Conservation (phyloP, 805 yeast species). For the Scheffersomyces coipomensis region DNA sequence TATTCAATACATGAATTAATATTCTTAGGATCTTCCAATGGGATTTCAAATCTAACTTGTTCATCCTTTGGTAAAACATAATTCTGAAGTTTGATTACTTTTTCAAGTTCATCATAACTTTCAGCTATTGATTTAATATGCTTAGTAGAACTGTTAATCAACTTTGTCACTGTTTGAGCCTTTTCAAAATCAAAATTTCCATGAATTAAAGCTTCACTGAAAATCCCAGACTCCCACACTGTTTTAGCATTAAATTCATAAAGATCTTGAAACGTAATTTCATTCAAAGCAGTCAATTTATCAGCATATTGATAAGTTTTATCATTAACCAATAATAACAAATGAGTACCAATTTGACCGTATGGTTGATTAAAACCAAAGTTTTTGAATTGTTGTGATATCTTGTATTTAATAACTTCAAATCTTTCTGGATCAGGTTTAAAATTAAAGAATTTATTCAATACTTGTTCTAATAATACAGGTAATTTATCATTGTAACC, state of each 20-base stretch:
- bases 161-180: constrained; percentile 48
- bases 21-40: constrained; percentile 63
- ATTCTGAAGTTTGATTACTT: constrained; percentile 29
- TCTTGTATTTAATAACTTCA: constrained; percentile 61
- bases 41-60: constrained; percentile 48
- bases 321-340: constrained; percentile 68
- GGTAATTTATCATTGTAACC: constrained; percentile 86
- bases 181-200: constrained; percentile 66
- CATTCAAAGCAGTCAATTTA: constrained; percentile 47
- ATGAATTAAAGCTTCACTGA: constrained; percentile 67
- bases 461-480: constrained; percentile 58
- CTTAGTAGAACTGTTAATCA: constrained; percentile 37
- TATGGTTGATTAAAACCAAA: constrained; percentile 75
- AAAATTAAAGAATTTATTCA: constrained; percentile 52
- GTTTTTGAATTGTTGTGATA: constrained; percentile 62
- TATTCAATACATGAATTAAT: constrained; percentile 84
- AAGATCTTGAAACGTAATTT: constrained; percentile 50
- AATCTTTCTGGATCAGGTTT: constrained; percentile 58
- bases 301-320: constrained; percentile 65
- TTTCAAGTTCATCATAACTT: constrained; percentile 25
- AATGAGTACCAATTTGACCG: constrained; percentile 65
- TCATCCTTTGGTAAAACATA: constrained; percentile 19
- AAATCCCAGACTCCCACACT: constrained; percentile 56
- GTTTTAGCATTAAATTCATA: constrained; percentile 42
- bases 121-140: constrained; percentile 25